phyloP scores from a whole-genome alignment of 2,329 filamentous ascomycete genomes.

The Colletotrichum cordylinicola region DNA sequence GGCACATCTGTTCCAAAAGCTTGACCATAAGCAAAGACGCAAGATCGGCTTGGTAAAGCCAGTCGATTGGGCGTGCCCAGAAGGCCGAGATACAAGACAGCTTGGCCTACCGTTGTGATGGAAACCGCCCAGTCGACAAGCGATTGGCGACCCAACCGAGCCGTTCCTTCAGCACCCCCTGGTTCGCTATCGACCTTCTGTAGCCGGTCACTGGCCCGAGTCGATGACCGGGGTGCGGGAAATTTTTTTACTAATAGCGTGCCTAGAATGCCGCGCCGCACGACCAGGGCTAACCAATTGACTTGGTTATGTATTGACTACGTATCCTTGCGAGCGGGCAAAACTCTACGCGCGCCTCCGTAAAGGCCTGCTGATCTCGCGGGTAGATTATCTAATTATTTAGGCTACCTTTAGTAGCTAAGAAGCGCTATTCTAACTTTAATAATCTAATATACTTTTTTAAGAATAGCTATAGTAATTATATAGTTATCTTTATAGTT shows the following conservation, averaged over 20 bases:
- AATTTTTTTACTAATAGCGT: slow-evolving; percentile 4
- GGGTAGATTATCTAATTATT: no score
- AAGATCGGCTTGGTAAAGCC: not conserved
- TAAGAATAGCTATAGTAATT: no score
- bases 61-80: slow-evolving; percentile 6
- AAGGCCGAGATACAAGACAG: slow-evolving; percentile 6
- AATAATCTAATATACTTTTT: no score
- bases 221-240: not conserved
- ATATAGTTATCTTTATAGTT: no score
- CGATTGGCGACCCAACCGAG: slow-evolving; percentile 17
- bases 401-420: no score
- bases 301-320: no score
- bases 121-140: not conserved
- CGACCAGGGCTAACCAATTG: no score
- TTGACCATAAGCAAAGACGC: slow-evolving; percentile 9
- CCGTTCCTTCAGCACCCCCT: not conserved
- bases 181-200: not conserved
- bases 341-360: no score
- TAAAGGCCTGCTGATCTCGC: no score
- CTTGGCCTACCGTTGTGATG: slow-evolving; percentile 8
- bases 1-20: slow-evolving; percentile 2
- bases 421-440: no score
- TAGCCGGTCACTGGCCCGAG: not conserved
- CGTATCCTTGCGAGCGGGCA: no score
- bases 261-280: not conserved